Evolutionary conservation across 495 filamentous ascomycete species (phyloP), one percentile per base, ranked within the genome.

Genomic region (Penicillium steckii): DNA sequence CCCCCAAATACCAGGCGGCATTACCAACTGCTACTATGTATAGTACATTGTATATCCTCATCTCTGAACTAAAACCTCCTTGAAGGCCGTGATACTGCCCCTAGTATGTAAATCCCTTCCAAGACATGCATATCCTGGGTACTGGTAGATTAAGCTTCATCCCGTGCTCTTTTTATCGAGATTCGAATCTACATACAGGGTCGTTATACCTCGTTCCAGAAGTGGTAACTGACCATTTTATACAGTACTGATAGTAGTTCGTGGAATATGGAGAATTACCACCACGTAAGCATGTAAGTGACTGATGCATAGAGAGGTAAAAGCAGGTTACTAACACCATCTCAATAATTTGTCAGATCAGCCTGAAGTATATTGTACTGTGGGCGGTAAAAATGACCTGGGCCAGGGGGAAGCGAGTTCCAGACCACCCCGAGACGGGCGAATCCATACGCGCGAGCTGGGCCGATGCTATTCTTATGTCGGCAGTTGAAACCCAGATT

Each of bases 401-500:
- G 33, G 1, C n/a, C 38, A 9, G 21, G 9, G 38, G 19, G 21
- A 41, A 41, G 38, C n/a, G 33, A 37, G 38, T 41, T 41, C 38
- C 19, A 41, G 38, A 24, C 38, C 19, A 41, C 8, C 18, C 18
- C 38, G 8, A n/a, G n/a, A 9, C 8, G 9, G 38, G 4, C 33
- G 13, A 41, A 41, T 41, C 38, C 21, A 8, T 23, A 41, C 8
- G 38, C 17, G 18, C 38, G 8, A 22, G 7, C 27, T 6, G 12
- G 8, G 5, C 21, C 35, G 15, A 10, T 40, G 21, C 38, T 41
- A 17, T 10, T 37, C n/a, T 17, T 37, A 37, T 37, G 38, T 41
- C 38, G 38, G 38, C 38, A 41, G 38, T 41, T 41, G 38, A 41
- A 41, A 41, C 38, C 8, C 38, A 13, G 38, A 41, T 41, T 22